Conservation (phyloP, 176 grass and related monocot genomes). For the Aegilops tauschii region DNA sequence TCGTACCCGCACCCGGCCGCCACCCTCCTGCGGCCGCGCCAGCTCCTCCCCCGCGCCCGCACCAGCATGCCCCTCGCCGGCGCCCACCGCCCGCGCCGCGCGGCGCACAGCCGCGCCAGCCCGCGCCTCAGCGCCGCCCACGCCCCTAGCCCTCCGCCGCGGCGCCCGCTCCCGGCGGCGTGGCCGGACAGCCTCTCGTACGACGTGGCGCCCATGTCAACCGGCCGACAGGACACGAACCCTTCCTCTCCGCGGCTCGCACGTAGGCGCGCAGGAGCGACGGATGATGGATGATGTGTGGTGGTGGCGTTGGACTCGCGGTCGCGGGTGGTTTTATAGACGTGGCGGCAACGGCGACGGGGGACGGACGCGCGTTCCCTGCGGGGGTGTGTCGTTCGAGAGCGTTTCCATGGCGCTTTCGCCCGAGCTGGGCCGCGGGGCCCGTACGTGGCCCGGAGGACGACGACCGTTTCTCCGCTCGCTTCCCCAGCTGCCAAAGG, state of each 20-base stretch:
- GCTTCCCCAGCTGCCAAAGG: conserved; percentile 26
- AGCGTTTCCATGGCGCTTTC: not conserved
- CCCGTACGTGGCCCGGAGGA: not conserved
- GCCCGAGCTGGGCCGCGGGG: not conserved
- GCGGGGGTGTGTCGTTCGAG: not conserved
- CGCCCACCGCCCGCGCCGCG: not conserved
- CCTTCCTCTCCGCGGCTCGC: not conserved
- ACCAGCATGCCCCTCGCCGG: not conserved
- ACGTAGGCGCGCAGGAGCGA: not conserved
- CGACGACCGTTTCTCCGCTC: not conserved
- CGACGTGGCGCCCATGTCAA: conserved; percentile 19
- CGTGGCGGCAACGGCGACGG: not conserved
- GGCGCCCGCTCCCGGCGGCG: not conserved
- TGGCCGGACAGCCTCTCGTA: conserved; percentile 25
- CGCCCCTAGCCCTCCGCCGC: not conserved
- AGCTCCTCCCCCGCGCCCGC: not conserved
- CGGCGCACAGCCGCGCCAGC: conserved; percentile 22
- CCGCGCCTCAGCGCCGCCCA: conserved; percentile 21
- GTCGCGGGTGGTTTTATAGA: conserved; percentile 16
- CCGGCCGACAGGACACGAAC: too few relatives aligned
- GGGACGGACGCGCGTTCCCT: too few relatives aligned
- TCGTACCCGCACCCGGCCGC: conserved; percentile 46
- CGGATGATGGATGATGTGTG: not conserved
- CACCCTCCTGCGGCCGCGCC: not conserved
- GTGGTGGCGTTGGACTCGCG: not conserved